Conservation (phyloP, 768 basidiomycete genomes). For the Filobasidium floriforme region DNA sequence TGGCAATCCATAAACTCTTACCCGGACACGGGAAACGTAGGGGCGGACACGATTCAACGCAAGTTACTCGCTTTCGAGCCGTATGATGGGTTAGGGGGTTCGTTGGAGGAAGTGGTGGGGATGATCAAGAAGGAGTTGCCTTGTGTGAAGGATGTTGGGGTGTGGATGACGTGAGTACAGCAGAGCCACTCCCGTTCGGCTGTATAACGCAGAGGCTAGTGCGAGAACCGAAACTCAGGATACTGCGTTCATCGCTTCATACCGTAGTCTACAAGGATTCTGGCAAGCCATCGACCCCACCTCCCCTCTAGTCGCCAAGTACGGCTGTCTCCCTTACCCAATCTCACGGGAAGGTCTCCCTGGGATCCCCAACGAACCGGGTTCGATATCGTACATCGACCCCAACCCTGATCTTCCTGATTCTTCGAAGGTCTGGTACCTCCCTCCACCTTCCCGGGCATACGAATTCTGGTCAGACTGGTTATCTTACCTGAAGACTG, state of each 20-base stretch:
- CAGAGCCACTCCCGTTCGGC: no score
- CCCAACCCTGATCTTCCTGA: slow-evolving; percentile 3
- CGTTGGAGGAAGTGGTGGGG: slow-evolving; percentile 16
- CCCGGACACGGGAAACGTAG: neutral
- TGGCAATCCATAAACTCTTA: slow-evolving; percentile 29
- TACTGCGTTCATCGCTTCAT: neutral
- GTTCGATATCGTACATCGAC: slow-evolving; percentile 16
- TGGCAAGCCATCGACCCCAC: slow-evolving; percentile 30
- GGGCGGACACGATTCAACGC: neutral
- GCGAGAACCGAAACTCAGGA: no score
- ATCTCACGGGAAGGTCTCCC: slow-evolving; percentile 9
- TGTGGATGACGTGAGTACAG: slow-evolving; percentile 33
- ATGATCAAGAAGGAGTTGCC: neutral
- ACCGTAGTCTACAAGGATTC: slow-evolving; percentile 29
- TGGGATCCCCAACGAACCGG: slow-evolving; percentile 23
- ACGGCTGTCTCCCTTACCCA: slow-evolving; percentile 23
- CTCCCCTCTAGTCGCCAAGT: slow-evolving; percentile 23
- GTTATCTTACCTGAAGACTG: slow-evolving; percentile 24
- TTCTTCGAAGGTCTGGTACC: slow-evolving; percentile 19
- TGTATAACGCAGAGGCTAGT: no score
- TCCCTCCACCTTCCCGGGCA: slow-evolving; percentile 29
- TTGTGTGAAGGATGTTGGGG: slow-evolving; percentile 23
- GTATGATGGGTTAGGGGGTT: slow-evolving; percentile 18
- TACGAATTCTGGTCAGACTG: slow-evolving; percentile 34
- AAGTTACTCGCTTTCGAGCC: slow-evolving; percentile 21